Evolutionary conservation across 108 stramenopile species (phyloP), one percentile per base, ranked within the genome.

Genomic region (Cyclotella sp.): DNA sequence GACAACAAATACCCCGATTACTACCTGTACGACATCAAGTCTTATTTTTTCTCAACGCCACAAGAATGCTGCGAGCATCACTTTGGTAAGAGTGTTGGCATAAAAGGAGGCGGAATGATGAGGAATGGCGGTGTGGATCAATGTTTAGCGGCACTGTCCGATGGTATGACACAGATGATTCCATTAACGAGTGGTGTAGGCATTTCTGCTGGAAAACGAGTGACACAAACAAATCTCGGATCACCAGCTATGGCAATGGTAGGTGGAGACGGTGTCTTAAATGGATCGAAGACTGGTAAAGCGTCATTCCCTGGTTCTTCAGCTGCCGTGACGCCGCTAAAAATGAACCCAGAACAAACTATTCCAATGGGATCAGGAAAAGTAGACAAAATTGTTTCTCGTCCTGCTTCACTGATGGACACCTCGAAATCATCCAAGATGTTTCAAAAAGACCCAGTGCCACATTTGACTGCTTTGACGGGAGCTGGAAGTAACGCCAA

Each of bases 11-110:
- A 81, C 30, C 80, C 80, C 16, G 44, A 70, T 45, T 69, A 74
- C 46, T 81, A 75, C 49, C 69, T 81, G 30, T 81, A 81, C 22
- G 63, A 81, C 57, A 52, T 81, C 53, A 63, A 55, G 18, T 39
- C 68, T 22, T 81, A 75, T 69, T 81, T 81, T 62, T 73, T 64
- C 40, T 68, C 46, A 45, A 64, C 68, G 9, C 62, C 73, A 8
- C n/a, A 64, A 65, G 73, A 63, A 46, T 81, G 80, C 61, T 81
- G 80, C 49, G 27, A 64, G 16, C 9, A 3, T 15, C 80, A 81
- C 45, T 81, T 81, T 51, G 73, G 73, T 0, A 54, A 75, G 12
- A 69, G 54, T 45, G 22, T 67, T 6, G 63, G 59, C 4, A 14
- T 9, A 22, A 21, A 24, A 6, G 63, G 63, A 21, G 63, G 63